Base-by-base conservation (phyloP, 495 filamentous ascomycete genomes). In the Trichocladium antarcticum region DNA sequence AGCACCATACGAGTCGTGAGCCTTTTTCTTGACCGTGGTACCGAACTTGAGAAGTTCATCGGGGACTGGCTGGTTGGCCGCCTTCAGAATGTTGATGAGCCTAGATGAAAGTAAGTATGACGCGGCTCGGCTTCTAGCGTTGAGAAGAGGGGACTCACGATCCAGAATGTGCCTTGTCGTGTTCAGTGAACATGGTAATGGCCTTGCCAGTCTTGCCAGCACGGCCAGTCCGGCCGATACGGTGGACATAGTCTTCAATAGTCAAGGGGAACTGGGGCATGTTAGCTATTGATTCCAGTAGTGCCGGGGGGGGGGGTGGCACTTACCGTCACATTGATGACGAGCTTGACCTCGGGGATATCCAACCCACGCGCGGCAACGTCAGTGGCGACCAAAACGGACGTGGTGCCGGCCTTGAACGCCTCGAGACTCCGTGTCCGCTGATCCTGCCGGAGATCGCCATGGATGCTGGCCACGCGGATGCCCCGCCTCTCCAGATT, bases 11-110 rank as follows among this genome's bases (percentile, higher is more conserved):
- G 81, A 81, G 45, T 84, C 84, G 66, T 98, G 90, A 36, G 78
- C 79, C 85, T 96, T 97, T 75, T 93, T 95, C 76, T 96, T 97
- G 27, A 98, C 92, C 12, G 89, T 96, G n/a, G 85, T 90, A 45
- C 92, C 92, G 53, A 95, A 98, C 60, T 92, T 95, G 52, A 95
- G 64, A 31, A 97, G 68, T 11, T 81, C 83, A 31, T 95, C 87
- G 5, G 92, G 92, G 1, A 98, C 84, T 5, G 80, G 74, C 60
- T 97, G 92, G 42, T 85, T 84, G 5, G 92, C 89, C 9, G 80
- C 85, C 62, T 84, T 88, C 32, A 98, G 74, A 41, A 98, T 87
- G 61, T 96, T 96, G 64, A 96, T 83, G 49, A 98, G 72, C 15
- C 71, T 74, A 45, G 9, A 49, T 7, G 21, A 32, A 1, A 4